These are phyloP conservation scores for Teunomyces cretensis DNA, from an alignment of 805 yeast genomes.

Conservation along the genomic window DNA sequence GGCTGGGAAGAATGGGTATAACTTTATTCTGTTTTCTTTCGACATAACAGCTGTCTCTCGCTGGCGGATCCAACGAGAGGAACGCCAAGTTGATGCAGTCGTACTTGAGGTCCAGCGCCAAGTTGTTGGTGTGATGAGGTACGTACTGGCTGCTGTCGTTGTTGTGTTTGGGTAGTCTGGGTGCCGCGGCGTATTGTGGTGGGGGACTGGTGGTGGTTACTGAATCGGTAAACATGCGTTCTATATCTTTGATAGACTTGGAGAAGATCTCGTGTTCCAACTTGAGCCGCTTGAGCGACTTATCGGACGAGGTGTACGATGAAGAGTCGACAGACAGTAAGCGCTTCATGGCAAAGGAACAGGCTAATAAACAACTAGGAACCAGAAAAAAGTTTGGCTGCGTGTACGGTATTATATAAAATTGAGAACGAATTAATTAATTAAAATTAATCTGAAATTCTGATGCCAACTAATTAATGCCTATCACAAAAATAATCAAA, in stretches of 20 bases:
- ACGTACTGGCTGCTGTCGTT: background rate
- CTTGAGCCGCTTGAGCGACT: constrained; percentile 18
- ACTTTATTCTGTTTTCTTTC: background rate
- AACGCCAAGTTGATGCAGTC: constrained; percentile 15
- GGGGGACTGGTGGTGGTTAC: constrained; percentile 6
- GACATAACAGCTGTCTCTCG: background rate
- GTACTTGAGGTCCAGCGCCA: constrained; percentile 8
- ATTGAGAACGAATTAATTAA: too few relatives aligned
- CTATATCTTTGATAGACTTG: constrained; percentile 23
- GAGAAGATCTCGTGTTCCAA: constrained; percentile 23
- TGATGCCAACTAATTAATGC: constrained; percentile 3
- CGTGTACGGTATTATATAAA: background rate
- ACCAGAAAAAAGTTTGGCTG: background rate
- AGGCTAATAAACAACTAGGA: background rate
- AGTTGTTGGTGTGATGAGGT: background rate
- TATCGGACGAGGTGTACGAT: constrained; percentile 7
- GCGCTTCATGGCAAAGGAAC: constrained; percentile 6
- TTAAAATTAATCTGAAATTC: background rate
- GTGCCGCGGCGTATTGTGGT: background rate
- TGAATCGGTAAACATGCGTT: constrained; percentile 18
- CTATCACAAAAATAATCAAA: background rate
- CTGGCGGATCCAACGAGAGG: constrained; percentile 8
- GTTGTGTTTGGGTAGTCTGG: background rate
- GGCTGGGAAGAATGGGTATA: constrained; percentile 8
- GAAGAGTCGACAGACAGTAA: constrained; percentile 6